These are phyloP conservation scores for Pseudopithomyces maydicus DNA, from an alignment of 2,329 filamentous ascomycete genomes.

Conservation along the genomic window DNA sequence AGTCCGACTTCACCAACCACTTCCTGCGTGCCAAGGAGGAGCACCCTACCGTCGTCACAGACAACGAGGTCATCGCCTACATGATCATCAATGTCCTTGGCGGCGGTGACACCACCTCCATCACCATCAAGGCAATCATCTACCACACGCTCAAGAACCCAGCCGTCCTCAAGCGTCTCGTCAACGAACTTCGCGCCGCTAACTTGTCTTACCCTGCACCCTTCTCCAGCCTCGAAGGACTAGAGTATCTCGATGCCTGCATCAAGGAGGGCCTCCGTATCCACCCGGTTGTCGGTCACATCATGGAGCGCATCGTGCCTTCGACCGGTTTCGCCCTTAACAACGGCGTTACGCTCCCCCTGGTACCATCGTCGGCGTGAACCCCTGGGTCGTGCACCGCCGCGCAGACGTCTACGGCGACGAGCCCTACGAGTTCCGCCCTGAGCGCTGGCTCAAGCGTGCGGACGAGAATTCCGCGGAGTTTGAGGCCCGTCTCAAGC, in stretches of 20 bases:
- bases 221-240: slow-evolving; percentile 25
- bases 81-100: slow-evolving; percentile 41
- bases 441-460: slow-evolving; percentile 41
- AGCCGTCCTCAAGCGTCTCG: slow-evolving; percentile 21
- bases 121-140: slow-evolving; percentile 30
- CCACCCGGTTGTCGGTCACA: slow-evolving; percentile 44
- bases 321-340: slow-evolving; percentile 21
- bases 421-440: slow-evolving; percentile 23
- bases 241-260: slow-evolving; percentile 54
- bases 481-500: slow-evolving; percentile 24
- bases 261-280: slow-evolving; percentile 55
- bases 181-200: slow-evolving; percentile 28
- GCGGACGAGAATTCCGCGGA: slow-evolving; percentile 16
- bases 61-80: slow-evolving; percentile 38
- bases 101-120: slow-evolving; percentile 36
- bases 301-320: slow-evolving; percentile 40
- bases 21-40: slow-evolving; percentile 21
- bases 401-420: slow-evolving; percentile 27
- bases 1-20: slow-evolving; percentile 24
- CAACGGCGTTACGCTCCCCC: slow-evolving; percentile 29
- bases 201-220: slow-evolving; percentile 20
- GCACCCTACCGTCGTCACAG: slow-evolving; percentile 26
- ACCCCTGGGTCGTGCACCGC: slow-evolving; percentile 35
- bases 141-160: slow-evolving; percentile 32
- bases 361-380: slow-evolving; percentile 42